A percentile compares a stretch with the other conserved stretches of the same genome.
Conservation (phyloP, 2,329 filamentous ascomycete genomes). For the Ceratocystis cacaofunesta region DNA sequence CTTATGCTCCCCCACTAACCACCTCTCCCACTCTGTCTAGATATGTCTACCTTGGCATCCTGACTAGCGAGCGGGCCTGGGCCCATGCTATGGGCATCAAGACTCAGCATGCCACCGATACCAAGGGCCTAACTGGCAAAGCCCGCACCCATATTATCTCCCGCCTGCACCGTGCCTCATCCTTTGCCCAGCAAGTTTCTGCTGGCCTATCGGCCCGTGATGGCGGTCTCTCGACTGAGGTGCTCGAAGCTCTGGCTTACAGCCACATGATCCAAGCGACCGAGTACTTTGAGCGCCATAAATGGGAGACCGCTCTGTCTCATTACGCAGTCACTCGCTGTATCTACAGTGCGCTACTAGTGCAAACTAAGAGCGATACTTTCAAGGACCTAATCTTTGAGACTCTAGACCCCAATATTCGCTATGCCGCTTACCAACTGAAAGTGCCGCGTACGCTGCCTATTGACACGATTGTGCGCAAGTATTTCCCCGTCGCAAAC, state of each 20-base stretch:
- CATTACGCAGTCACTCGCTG: constrained; percentile 64
- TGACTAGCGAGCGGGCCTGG: constrained; percentile 83
- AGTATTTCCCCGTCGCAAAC: constrained; percentile 53
- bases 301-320: constrained; percentile 64
- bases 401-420: constrained; percentile 82
- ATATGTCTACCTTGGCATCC: constrained; percentile 62
- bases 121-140: constrained; percentile 62
- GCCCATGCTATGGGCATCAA: constrained; percentile 95
- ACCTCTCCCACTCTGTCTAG: constrained; percentile 29
- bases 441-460: constrained; percentile 75
- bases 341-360: constrained; percentile 64
- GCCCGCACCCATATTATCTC: constrained; percentile 81
- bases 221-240: constrained; percentile 45
- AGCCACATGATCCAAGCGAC: constrained; percentile 60
- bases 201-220: constrained; percentile 47
- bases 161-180: constrained; percentile 64
- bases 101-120: constrained; percentile 61
- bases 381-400: constrained; percentile 76
- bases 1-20: neutral
- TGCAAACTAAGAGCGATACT: constrained; percentile 49
- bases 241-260: constrained; percentile 80
- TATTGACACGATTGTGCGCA: constrained; percentile 61
- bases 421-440: constrained; percentile 86
- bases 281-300: constrained; percentile 71
- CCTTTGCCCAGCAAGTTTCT: constrained; percentile 53